Evolutionary conservation across 2,329 filamentous ascomycete genomes (phyloP).

Genomic region (Xylariomycetidae sp.): DNA sequence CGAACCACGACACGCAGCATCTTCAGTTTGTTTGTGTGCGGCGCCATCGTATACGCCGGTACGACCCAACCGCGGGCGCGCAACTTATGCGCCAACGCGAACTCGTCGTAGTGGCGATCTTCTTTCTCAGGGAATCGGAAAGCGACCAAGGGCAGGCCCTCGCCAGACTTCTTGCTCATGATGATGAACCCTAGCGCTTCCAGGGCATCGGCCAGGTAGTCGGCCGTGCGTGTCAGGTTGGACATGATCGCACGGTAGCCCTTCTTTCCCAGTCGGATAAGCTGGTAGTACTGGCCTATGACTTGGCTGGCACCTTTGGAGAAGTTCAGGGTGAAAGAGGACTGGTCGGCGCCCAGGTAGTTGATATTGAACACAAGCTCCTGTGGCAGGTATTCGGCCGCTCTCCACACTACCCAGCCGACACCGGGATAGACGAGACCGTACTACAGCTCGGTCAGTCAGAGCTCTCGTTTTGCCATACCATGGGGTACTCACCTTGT

Average conservation of each 20-base stretch:
- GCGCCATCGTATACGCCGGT: constrained; percentile 95
- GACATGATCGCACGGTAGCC: constrained; percentile 92
- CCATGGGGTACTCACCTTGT: constrained; percentile 53
- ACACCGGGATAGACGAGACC: constrained; percentile 79
- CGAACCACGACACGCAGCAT: constrained; percentile 89
- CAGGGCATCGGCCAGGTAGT: constrained; percentile 74
- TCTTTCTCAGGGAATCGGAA: constrained; percentile 63
- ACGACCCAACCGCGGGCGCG: constrained; percentile 88
- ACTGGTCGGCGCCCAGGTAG: constrained; percentile 92
- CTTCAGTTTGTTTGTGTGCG: constrained; percentile 75
- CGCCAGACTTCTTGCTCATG: constrained; percentile 73
- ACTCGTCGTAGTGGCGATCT: constrained; percentile 64
- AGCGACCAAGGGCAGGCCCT: constrained; percentile 82
- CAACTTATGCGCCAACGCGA: constrained; percentile 75
- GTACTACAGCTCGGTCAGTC: constrained; percentile 32
- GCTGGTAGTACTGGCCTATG: constrained; percentile 95
- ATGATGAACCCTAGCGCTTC: constrained; percentile 75
- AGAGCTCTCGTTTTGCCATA: not conserved
- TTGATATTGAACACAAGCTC: constrained; percentile 99
- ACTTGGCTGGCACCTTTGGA: constrained; percentile 92
- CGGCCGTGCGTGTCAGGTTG: constrained; percentile 83
- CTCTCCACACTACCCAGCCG: constrained; percentile 88
- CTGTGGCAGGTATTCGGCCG: constrained; percentile 74
- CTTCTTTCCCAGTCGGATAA: constrained; percentile 88
- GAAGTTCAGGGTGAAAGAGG: constrained; percentile 96